Evolutionary conservation across 2,329 filamentous ascomycete species (phyloP).

Genomic region (Colletotrichum scovillei): DNA sequence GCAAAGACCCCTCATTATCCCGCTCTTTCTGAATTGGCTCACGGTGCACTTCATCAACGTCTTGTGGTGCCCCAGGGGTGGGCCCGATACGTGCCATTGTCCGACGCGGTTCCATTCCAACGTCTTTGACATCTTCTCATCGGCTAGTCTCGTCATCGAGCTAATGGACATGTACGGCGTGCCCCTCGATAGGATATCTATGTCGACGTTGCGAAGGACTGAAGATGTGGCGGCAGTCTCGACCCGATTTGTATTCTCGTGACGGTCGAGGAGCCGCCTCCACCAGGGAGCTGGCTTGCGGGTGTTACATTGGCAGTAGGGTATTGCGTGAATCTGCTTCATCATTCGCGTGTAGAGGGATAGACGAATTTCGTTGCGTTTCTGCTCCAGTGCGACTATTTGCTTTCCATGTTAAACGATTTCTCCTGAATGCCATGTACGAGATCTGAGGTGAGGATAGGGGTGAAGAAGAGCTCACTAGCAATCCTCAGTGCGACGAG

Average conservation of each 20-base stretch:
- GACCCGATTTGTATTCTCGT: neutral
- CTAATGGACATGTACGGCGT: slow-evolving; percentile 5
- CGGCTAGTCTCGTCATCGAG: neutral
- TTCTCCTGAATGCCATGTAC: too few species aligned
- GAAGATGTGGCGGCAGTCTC: neutral
- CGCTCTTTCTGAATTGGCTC: neutral
- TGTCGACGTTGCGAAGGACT: slow-evolving; percentile 7
- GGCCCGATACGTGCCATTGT: neutral
- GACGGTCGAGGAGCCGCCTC: neutral
- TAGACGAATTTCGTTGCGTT: neutral
- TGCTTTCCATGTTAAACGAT: neutral
- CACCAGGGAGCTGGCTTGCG: neutral
- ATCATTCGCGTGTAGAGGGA: neutral
- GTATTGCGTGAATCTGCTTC: neutral
- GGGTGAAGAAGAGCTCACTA: neutral
- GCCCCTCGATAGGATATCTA: neutral
- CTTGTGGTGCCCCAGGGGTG: slow-evolving; percentile 8
- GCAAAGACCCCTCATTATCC: slow-evolving; percentile 1
- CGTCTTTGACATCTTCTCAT: neutral
- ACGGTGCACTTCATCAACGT: neutral
- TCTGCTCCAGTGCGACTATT: slow-evolving; percentile 1
- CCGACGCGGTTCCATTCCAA: neutral
- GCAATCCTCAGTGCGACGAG: neutral
- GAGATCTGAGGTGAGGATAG: neutral
- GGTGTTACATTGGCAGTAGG: neutral